Conservation (phyloP, 2,329 filamentous ascomycete species). For the Hymenoscyphus fructigenus region DNA sequence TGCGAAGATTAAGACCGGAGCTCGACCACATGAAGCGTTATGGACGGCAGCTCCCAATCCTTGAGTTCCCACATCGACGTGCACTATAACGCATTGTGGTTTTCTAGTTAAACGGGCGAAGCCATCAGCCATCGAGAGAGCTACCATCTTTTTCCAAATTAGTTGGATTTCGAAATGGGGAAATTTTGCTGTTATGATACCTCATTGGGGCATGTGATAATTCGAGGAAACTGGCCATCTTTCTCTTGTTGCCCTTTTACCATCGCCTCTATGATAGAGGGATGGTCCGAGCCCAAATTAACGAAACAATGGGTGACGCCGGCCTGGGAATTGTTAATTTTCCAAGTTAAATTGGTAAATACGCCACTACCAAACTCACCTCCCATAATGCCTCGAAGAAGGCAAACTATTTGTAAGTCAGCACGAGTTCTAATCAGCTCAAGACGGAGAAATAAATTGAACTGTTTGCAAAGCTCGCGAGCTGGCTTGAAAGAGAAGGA, state of each 20-base stretch:
- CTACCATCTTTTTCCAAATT: conserved; percentile 58
- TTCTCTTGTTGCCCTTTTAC: conserved; percentile 69
- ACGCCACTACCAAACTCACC: conserved; percentile 18
- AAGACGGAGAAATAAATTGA: not conserved
- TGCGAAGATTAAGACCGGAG: conserved; percentile 70
- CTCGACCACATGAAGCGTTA: conserved; percentile 69
- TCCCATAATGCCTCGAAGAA: conserved; percentile 75
- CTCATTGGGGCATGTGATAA: conserved; percentile 73
- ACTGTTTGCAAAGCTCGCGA: not conserved
- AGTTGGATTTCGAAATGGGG: conserved; percentile 12
- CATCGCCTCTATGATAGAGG: conserved; percentile 71
- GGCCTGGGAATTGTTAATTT: conserved; percentile 35
- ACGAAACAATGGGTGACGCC: conserved; percentile 56
- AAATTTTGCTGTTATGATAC: conserved; percentile 38
- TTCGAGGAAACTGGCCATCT: conserved; percentile 58
- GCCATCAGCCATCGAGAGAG: conserved; percentile 74
- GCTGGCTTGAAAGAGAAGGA: too few relatives aligned
- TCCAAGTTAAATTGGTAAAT: not conserved
- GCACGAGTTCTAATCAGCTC: not conserved
- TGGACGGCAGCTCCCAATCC: conserved; percentile 66
- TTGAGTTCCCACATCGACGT: conserved; percentile 77
- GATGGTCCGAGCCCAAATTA: conserved; percentile 62
- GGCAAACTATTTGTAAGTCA: conserved; percentile 46
- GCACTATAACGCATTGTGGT: conserved; percentile 64
- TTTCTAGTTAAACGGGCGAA: conserved; percentile 66